These are phyloP conservation scores for Chondrostereum purpureum DNA, from an alignment of 1,284 basidiomycete species.

Conservation along the genomic window DNA sequence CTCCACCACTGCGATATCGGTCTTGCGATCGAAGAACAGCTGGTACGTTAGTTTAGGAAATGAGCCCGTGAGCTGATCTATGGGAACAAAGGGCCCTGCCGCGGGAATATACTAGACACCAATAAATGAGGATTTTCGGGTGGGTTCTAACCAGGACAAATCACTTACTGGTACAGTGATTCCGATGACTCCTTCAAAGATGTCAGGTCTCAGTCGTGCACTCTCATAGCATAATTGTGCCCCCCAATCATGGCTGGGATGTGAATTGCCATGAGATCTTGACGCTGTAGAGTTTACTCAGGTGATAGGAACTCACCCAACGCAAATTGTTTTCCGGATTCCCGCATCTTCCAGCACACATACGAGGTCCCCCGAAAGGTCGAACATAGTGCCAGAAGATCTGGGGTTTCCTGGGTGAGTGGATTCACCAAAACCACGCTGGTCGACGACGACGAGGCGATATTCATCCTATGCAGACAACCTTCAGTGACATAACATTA, in stretches of 20 bases:
- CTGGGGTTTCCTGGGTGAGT: conserved; percentile 56
- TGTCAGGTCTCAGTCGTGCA: conserved; percentile 54
- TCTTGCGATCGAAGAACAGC: conserved; percentile 48
- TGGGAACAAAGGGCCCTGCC: conserved; percentile 37
- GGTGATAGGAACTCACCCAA: conserved; percentile 41
- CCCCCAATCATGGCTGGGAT: conserved; percentile 65
- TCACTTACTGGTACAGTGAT: conserved; percentile 47
- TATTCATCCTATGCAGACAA: conserved; percentile 43
- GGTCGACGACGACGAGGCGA: conserved; percentile 49
- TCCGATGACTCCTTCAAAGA: conserved; percentile 56
- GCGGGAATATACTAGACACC: conserved; percentile 45
- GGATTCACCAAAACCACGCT: conserved; percentile 64
- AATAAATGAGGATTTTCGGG: too few relatives aligned
- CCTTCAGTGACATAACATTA: conserved; percentile 1
- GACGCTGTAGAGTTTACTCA: not conserved
- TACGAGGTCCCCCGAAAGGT: conserved; percentile 52
- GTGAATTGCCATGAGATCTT: not conserved
- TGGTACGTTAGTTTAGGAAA: conserved; percentile 57
- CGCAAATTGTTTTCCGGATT: conserved; percentile 44
- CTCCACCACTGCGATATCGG: conserved; percentile 41
- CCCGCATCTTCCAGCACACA: conserved; percentile 50
- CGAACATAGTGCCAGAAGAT: conserved; percentile 50
- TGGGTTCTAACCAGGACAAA: not conserved
- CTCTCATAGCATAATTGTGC: conserved; percentile 59
- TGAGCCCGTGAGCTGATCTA: conserved; percentile 29